Evolutionary conservation across 345 rosid species (phyloP).

Genomic region (Firmiana major): DNA sequence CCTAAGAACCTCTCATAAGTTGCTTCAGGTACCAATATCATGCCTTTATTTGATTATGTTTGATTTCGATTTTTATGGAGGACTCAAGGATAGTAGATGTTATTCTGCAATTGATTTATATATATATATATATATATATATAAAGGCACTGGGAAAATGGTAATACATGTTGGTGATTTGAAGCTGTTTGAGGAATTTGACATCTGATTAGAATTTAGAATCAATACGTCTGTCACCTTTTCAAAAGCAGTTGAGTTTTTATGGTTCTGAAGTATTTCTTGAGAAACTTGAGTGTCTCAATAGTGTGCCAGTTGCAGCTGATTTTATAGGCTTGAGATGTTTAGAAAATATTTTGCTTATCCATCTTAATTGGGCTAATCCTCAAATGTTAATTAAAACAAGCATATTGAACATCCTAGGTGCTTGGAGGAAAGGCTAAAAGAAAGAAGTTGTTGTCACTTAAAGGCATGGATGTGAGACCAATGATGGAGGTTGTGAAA

Average conservation of each 20-base stretch:
- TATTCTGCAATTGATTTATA: background rate
- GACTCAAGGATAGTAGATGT: background rate
- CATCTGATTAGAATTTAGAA: background rate
- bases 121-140: background rate
- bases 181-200: background rate
- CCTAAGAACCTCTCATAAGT: slow-evolving; percentile 64
- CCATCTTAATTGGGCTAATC: background rate
- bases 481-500: slow-evolving; percentile 96
- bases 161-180: background rate
- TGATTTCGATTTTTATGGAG: background rate
- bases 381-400: background rate
- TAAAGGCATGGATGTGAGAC: slow-evolving; percentile 79
- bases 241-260: background rate
- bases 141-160: background rate
- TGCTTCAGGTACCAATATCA: slow-evolving; percentile 61
- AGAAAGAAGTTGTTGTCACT: slow-evolving; percentile 84
- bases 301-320: slow-evolving; percentile 6
- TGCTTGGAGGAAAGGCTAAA: slow-evolving; percentile 83
- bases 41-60: slow-evolving; percentile 1
- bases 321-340: background rate
- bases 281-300: background rate
- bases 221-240: background rate
- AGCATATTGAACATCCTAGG: slow-evolving; percentile 35
- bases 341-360: background rate
- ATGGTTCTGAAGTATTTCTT: background rate